Conservation (phyloP, 495 filamentous ascomycete genomes). For the Aspergillus saccharolyticus region DNA sequence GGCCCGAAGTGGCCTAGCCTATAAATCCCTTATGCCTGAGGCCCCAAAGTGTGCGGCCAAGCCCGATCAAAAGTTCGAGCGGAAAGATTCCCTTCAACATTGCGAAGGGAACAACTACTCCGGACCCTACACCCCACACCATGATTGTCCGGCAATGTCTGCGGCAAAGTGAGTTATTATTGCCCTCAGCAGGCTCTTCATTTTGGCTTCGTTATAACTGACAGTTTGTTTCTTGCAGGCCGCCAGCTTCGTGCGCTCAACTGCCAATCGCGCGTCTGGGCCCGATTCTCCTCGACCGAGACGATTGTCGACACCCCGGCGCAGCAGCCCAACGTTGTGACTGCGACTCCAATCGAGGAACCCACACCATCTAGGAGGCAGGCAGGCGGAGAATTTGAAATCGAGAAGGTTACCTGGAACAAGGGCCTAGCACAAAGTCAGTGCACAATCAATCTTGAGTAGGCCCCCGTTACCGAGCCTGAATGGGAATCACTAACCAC, state of each 20-base stretch:
- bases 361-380: conserved; percentile 9
- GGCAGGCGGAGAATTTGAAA: conserved; percentile 4
- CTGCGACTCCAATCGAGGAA: conserved; percentile 13
- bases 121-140: conserved; percentile 18
- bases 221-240: conserved; percentile 26
- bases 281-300: conserved; percentile 36
- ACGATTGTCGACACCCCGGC: conserved; percentile 25
- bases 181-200: background rate
- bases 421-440: conserved; percentile 20
- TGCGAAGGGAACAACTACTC: conserved; percentile 8
- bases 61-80: conserved; percentile 42
- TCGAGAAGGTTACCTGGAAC: conserved; percentile 7
- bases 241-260: conserved; percentile 40
- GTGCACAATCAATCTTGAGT: conserved; percentile 5
- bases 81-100: conserved; percentile 25
- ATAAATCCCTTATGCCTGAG: conserved; percentile 20
- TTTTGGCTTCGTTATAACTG: background rate
- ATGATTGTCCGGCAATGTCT: conserved; percentile 45
- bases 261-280: conserved; percentile 32
- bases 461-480: background rate
- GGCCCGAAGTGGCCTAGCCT: conserved; percentile 17
- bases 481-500: background rate
- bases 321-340: conserved; percentile 14
- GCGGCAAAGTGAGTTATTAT: conserved; percentile 40
- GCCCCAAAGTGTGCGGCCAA: conserved; percentile 27